Evolutionary conservation across 2,329 filamentous ascomycete genomes (phyloP), one percentile per base, ranked within the genome.

Genomic region (Xylariaceae sp.): DNA sequence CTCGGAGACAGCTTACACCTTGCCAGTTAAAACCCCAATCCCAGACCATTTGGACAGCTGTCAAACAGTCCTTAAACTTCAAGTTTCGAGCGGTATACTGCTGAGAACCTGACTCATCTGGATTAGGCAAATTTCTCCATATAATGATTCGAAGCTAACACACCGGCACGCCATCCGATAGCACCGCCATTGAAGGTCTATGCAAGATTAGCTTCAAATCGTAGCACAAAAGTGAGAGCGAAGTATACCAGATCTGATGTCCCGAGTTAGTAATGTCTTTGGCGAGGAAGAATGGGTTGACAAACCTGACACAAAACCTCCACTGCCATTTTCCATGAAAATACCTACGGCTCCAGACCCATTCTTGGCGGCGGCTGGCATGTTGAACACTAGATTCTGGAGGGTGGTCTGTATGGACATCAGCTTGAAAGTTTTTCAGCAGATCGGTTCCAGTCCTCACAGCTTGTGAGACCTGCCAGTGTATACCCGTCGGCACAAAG

Each of bases 391-490:
- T 41, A 87, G 77, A 72, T 88, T 87, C 67, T 87, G 84, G 4
- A 88, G 76, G 43, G 55, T 79, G 68, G 64, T 83, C 6, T n/a
- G n/a, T n/a, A n/a, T n/a, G n/a, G n/a, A n/a, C n/a, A n/a, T n/a
- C n/a, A n/a, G n/a, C n/a, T n/a, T n/a, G n/a, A n/a, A n/a, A n/a
- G n/a, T n/a, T n/a, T n/a, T n/a, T n/a, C n/a, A n/a, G n/a, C n/a
- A n/a, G n/a, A n/a, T n/a, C n/a, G n/a, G n/a, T n/a, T n/a, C n/a
- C n/a, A n/a, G n/a, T n/a, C n/a, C n/a, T n/a, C n/a, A n/a, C n/a
- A n/a, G 83, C 83, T 67, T 86, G 84, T 12, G 79, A 79, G 16
- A 86, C 82, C 65, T 86, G 84, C 83, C 83, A 86, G 67, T 86
- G 83, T 52, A 87, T 83, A 65, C 83, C 82, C 14, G 82, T 78